Conservation (phyloP, 1,284 basidiomycete species). For the Pisolithus thermaeus region DNA sequence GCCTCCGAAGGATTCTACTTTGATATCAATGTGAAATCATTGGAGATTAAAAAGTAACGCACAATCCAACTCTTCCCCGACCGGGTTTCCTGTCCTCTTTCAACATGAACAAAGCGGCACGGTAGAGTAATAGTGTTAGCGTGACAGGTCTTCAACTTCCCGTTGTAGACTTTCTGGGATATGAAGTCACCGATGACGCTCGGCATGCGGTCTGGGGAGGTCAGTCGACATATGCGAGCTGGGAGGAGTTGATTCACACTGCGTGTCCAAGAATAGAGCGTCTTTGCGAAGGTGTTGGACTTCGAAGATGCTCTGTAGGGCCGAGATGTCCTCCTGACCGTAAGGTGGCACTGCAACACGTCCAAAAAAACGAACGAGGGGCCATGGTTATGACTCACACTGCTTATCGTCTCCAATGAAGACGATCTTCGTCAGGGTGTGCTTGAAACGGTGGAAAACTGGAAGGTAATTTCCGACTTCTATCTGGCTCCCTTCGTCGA, state of each 20-base stretch:
- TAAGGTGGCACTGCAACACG: slow-evolving; percentile 40
- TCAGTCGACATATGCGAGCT: background rate
- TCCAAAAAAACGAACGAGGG: slow-evolving; percentile 1
- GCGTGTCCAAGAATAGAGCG: slow-evolving; percentile 34
- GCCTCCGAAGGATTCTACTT: too few species aligned
- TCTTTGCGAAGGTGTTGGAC: slow-evolving; percentile 31
- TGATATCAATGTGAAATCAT: background rate
- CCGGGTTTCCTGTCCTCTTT: slow-evolving; percentile 28
- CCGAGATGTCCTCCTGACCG: slow-evolving; percentile 36
- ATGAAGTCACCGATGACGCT: slow-evolving; percentile 60
- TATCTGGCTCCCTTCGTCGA: slow-evolving; percentile 67
- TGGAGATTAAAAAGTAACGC: slow-evolving; percentile 9
- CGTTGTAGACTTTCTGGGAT: slow-evolving; percentile 54
- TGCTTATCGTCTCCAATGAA: slow-evolving; percentile 77
- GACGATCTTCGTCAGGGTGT: slow-evolving; percentile 51
- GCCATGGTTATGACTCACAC: slow-evolving; percentile 37
- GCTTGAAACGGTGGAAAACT: slow-evolving; percentile 40
- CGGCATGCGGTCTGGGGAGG: slow-evolving; percentile 60
- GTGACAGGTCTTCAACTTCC: slow-evolving; percentile 40
- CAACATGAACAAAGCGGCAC: slow-evolving; percentile 37
- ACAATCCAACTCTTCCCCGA: slow-evolving; percentile 37
- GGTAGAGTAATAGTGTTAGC: slow-evolving; percentile 26
- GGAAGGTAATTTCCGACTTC: slow-evolving; percentile 56
- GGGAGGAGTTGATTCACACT: slow-evolving; percentile 32
- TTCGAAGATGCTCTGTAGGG: slow-evolving; percentile 43